Evolutionary conservation across 306 rosid species (phyloP), one percentile per base, ranked within the genome.

Genomic region (Senna siamea): DNA sequence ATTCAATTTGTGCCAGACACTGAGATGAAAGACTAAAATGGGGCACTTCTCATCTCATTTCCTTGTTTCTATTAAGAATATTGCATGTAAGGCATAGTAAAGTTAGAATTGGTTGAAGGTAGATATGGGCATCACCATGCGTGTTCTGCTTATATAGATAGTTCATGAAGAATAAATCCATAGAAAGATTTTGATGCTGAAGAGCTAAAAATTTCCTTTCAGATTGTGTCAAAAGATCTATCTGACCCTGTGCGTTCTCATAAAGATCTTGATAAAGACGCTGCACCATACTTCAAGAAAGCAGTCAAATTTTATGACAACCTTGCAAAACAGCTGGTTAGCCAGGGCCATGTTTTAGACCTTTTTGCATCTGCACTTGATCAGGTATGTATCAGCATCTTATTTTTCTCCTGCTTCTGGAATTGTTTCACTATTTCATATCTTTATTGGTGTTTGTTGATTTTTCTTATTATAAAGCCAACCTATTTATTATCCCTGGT

Each of bases 291-390:
- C 85, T 92, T 89, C 51, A 92, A 88, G 81, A 92, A 92, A 82
- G 98, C 98, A 62, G 85, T 87, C 47, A 92, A 92, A 73, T 92
- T 83, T 74, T 92, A 92, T 57, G 98, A 92, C 75, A 57, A 71
- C 80, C 88, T 92, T 63, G 89, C 92, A 3, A 89, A 88, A 69
- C 93, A 88, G 79, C 89, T 92, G 58, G 96, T 92, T 78, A 83
- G 87, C 87, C 98, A 92, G 79, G 98, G 96, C 66, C 96, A 89
- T 6, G 96, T 92, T 68, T 79, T 92, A 37, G 98, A 92, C 70
- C 81, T 92, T 38, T 92, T 92, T 79, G 98, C 98, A 63, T 92
- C 98, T 35, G 98, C 98, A 17, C 96, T 92, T 69, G 98, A 92
- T 90, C 98, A 92, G 94, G 98, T 92, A 15, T 26, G 76, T 76